phyloP scores from a whole-genome alignment of 495 filamentous ascomycete species.

The Hypoxylon subgilvum region DNA sequence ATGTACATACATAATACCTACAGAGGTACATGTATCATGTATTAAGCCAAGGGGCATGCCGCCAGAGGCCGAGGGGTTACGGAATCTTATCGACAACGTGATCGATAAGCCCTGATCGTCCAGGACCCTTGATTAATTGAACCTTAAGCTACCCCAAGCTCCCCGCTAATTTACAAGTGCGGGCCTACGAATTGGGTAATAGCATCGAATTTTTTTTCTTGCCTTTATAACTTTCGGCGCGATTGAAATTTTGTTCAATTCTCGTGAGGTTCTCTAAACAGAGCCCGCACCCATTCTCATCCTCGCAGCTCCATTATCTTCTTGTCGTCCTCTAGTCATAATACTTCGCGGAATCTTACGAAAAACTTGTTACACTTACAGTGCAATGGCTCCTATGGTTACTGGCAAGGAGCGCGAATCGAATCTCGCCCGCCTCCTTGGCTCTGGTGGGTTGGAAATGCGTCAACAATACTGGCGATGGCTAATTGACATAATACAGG shows the following conservation, averaged over 20 bases:
- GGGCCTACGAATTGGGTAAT: constrained; percentile 22
- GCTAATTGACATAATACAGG: constrained; percentile 57
- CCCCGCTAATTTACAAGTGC: constrained; percentile 22
- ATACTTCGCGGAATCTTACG: too few relatives aligned
- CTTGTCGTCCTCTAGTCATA: not conserved
- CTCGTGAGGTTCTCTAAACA: constrained; percentile 6
- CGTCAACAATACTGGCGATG: not conserved
- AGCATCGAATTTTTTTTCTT: constrained; percentile 25
- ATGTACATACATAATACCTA: too few relatives aligned
- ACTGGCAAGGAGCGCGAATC: constrained; percentile 82
- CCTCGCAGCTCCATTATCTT: constrained; percentile 11
- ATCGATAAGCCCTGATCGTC: constrained; percentile 21
- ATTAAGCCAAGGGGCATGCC: too few relatives aligned
- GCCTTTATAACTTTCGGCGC: constrained; percentile 16
- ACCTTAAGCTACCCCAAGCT: too few relatives aligned
- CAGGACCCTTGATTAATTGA: constrained; percentile 8
- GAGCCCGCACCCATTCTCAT: constrained; percentile 11
- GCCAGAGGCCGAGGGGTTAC: too few relatives aligned
- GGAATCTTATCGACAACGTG: constrained; percentile 19
- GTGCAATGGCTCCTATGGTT: constrained; percentile 57
- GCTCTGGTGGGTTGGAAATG: constrained; percentile 71
- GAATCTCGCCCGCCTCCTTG: constrained; percentile 80
- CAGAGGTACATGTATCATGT: too few relatives aligned
- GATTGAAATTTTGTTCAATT: constrained; percentile 31
- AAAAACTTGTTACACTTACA: too few relatives aligned